Conservation (phyloP, 306 rosid species). For the Oemleria cerasiformis region DNA sequence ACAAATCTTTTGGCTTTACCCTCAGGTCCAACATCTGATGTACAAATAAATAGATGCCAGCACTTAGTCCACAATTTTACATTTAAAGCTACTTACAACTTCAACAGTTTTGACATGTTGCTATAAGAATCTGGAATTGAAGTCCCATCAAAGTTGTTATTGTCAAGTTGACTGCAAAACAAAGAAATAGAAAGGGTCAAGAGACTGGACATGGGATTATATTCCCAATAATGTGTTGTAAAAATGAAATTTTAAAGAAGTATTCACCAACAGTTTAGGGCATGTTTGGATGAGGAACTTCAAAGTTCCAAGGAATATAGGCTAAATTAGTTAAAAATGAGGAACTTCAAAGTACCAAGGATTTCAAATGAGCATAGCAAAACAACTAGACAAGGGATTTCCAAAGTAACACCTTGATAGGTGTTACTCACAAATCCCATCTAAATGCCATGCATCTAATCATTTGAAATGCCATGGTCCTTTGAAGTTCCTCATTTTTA, state of each 20-base stretch:
- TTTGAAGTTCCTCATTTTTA: no score
- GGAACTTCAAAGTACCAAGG: no score
- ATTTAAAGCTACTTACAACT: constrained; percentile 34
- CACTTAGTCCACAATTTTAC: background rate
- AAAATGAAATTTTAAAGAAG: background rate
- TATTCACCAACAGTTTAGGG: background rate
- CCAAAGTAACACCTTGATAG: no score
- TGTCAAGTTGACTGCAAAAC: constrained; percentile 48
- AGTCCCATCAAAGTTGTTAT: constrained; percentile 41
- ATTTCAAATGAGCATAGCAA: no score
- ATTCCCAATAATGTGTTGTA: background rate
- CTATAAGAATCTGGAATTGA: constrained; percentile 40
- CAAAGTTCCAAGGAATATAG: no score
- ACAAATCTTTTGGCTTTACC: constrained; percentile 4
- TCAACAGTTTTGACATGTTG: constrained; percentile 39
- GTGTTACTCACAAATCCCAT: no score
- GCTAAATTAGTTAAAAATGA: no score
- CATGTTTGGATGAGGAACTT: no score
- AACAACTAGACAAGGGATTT: no score
- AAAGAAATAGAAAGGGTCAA: background rate
- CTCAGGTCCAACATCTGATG: background rate
- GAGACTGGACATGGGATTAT: background rate
- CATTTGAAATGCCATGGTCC: no score
- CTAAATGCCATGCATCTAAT: no score
- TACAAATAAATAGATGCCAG: background rate